Base-by-base conservation (phyloP, 176 grass and related monocot genomes). In the Oryza brachyantha region DNA sequence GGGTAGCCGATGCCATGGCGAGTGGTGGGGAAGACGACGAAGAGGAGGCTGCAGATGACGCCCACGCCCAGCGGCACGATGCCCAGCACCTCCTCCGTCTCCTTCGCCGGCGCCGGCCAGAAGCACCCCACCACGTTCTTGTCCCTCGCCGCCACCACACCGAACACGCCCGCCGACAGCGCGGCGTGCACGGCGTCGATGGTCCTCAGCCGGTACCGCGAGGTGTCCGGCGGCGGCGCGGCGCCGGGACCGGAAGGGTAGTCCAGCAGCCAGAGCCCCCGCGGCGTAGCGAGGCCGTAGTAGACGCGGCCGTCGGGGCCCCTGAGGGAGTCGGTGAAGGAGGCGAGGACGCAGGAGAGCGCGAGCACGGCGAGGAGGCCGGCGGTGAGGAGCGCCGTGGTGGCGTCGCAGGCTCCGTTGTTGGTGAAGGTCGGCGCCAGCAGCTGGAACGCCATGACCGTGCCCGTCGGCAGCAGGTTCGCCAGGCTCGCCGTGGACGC, bases 401-500 rank as follows among this genome's bases (percentile, higher is more conserved):
- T 74, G 3, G 64, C 76, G 84, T 97, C 94, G 86, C 94, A 97
- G 14, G 82, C 48, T 66, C 94, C 94, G 72, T 93, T 86, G 84
- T 87, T 82, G 66, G 94, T 97, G 86, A 97, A 93, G 66, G 86
- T 80, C 0, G 94, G 91, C 3, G 88, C 76, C 3, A 97, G 86
- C 5, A 97, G 86, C 67, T 92, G 92, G 85, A 97, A 97, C 17
- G 91, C 94, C 12, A 97, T 89, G 8, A 97, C 86, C 0, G 91
- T 97, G 21, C 94, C 94, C 11, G 94, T 93, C 0, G 91, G 94
- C 3, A 97, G 88, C 5, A 93, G 91, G 75, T 97, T 97, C 0
- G 91, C 94, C 0, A 97, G 66, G 74, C 80, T 66, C 11, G 94
- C 91, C 3, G 91, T 93, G 7, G 64, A 75, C 3, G 91, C 64